Evolutionary conservation across 208 protist genomes (phyloP).

Genomic region (Naegleria fowleri): DNA sequence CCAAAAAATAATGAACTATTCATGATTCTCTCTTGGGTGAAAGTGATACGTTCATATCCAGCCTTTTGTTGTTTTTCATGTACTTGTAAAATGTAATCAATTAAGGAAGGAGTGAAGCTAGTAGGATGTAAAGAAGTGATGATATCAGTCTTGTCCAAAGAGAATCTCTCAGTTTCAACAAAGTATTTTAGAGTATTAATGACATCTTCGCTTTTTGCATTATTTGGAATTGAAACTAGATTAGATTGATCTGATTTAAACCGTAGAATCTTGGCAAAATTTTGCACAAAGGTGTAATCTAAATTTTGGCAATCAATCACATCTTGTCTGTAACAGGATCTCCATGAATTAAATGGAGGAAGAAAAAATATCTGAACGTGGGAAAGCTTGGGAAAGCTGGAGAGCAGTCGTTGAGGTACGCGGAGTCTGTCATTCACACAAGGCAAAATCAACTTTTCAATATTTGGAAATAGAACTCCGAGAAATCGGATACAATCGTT

Average conservation of each 20-base stretch:
- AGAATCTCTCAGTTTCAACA: background rate
- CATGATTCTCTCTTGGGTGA: background rate
- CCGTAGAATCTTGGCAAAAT: background rate
- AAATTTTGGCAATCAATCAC: background rate
- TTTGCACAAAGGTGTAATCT: background rate
- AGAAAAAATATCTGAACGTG: background rate
- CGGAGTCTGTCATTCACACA: background rate
- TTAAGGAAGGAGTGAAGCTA: background rate
- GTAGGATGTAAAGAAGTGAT: background rate
- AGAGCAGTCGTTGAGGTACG: background rate
- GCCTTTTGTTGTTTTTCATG: background rate
- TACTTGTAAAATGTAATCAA: background rate
- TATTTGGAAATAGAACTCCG: background rate
- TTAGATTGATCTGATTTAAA: background rate
- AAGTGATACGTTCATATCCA: background rate
- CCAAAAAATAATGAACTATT: background rate
- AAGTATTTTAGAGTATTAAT: background rate
- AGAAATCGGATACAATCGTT: background rate
- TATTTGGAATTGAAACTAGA: background rate
- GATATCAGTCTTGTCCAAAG: background rate
- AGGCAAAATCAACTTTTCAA: background rate
- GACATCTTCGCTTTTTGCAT: background rate
- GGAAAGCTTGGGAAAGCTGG: background rate
- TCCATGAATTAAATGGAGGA: background rate
- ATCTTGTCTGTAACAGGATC: background rate